Evolutionary conservation across 768 basidiomycete species (phyloP).

Genomic region (Grammothele lineata): DNA sequence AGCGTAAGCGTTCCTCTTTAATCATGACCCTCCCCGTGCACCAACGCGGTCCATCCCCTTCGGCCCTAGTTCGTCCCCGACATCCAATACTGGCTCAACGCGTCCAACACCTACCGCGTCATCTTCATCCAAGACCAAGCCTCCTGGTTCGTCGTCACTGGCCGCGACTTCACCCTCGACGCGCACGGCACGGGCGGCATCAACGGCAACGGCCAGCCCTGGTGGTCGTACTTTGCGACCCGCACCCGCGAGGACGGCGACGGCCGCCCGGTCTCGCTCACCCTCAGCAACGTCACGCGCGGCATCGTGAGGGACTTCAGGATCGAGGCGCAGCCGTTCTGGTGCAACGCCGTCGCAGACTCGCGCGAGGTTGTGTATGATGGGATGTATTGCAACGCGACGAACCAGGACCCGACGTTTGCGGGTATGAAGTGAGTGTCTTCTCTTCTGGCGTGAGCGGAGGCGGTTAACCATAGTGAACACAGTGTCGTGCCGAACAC

Average conservation of each 20-base stretch:
- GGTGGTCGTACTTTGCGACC: constrained; percentile 50
- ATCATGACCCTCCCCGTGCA: background rate
- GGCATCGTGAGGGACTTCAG: constrained; percentile 44
- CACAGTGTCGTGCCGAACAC: constrained; percentile 54
- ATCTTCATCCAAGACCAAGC: constrained; percentile 63
- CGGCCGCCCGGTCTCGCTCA: constrained; percentile 54
- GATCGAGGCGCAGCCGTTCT: constrained; percentile 55
- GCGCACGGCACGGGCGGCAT: constrained; percentile 54
- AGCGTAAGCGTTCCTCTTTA: constrained; percentile 29
- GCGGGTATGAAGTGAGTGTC: constrained; percentile 42
- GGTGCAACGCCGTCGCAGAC: constrained; percentile 55
- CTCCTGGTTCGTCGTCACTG: constrained; percentile 62
- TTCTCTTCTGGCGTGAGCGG: background rate
- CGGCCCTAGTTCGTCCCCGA: constrained; percentile 45
- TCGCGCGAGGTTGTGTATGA: constrained; percentile 47
- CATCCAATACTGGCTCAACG: constrained; percentile 52
- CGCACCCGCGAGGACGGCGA: constrained; percentile 47
- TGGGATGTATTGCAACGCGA: constrained; percentile 57
- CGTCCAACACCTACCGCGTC: constrained; percentile 52
- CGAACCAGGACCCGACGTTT: constrained; percentile 48
- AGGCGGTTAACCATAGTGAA: no score
- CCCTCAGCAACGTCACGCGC: constrained; percentile 40
- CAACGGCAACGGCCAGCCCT: constrained; percentile 57
- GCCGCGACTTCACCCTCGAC: constrained; percentile 50
- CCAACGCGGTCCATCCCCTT: no score